These are phyloP conservation scores for Syncephalastrum sp. DNA, from an alignment of 371 early-diverging fungal species.

Conservation along the genomic window DNA sequence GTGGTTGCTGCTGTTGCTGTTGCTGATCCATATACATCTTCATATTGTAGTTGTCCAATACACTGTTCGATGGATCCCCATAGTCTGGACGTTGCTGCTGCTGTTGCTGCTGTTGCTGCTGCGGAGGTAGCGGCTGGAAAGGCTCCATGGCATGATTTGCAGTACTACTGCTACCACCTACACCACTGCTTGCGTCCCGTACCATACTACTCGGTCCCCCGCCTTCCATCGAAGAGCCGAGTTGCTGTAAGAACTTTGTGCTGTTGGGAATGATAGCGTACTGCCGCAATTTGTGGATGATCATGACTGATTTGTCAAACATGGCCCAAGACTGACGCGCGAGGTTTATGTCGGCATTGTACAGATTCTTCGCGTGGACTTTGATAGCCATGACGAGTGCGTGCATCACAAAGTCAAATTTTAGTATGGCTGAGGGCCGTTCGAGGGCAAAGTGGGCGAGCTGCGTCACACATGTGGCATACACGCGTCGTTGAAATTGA, in stretches of 20 bases:
- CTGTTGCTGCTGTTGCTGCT: too few species aligned
- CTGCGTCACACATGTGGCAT: slow-evolving; percentile 35
- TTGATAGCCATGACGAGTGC: slow-evolving; percentile 27
- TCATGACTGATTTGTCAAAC: slow-evolving; percentile 30
- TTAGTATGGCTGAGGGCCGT: slow-evolving; percentile 24
- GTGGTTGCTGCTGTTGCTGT: too few species aligned
- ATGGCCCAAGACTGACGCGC: slow-evolving; percentile 37
- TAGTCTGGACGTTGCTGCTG: too few species aligned
- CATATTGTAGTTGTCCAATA: too few species aligned
- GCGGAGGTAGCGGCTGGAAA: too few species aligned
- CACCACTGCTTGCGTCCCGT: too few species aligned
- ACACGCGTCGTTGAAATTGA: slow-evolving; percentile 24
- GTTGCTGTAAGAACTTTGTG: slow-evolving; percentile 36
- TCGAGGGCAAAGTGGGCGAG: slow-evolving; percentile 27
- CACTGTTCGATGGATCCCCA: too few species aligned
- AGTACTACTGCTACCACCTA: too few species aligned
- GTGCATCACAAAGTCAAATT: slow-evolving; percentile 32
- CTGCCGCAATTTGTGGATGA: slow-evolving; percentile 23
- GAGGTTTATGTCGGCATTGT: slow-evolving; percentile 20
- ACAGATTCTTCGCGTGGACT: slow-evolving; percentile 22
- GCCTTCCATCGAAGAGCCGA: slow-evolving; percentile 7
- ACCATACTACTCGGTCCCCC: too few species aligned
- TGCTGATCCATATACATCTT: too few species aligned
- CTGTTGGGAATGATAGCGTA: slow-evolving; percentile 38
- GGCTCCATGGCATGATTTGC: too few species aligned